Percentiles rank a stretch among this genome's conserved stretches.
Evolutionary conservation across 1,139 yeast genomes (phyloP).

Genomic region (Saccharomyces hybrid): DNA sequence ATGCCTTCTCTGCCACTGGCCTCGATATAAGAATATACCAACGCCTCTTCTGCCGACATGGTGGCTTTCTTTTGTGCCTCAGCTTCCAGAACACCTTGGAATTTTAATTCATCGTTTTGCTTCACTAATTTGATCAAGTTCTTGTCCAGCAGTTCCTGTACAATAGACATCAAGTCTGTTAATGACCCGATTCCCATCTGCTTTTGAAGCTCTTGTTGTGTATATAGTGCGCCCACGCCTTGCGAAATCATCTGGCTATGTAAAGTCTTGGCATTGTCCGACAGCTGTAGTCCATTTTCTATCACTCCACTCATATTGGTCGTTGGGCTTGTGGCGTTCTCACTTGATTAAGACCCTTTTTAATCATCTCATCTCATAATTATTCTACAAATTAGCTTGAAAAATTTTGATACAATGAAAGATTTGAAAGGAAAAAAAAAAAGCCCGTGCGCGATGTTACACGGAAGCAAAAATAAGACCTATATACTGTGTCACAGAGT

Average conservation of each 20-base stretch:
- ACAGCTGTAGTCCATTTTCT: slow-evolving; percentile 22
- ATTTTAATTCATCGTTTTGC: slow-evolving; percentile 57
- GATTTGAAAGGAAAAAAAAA: not conserved
- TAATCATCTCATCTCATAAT: not conserved
- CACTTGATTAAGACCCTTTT: not conserved
- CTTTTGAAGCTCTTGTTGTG: slow-evolving; percentile 52
- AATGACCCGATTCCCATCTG: slow-evolving; percentile 34
- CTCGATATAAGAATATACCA: slow-evolving; percentile 85
- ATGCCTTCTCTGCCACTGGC: slow-evolving; percentile 92
- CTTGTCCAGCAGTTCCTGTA: slow-evolving; percentile 57
- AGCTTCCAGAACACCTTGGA: slow-evolving; percentile 58
- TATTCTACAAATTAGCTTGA: not conserved
- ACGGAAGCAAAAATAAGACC: not conserved
- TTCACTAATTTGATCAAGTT: slow-evolving; percentile 63
- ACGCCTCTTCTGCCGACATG: slow-evolving; percentile 82
- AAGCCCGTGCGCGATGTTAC: not conserved
- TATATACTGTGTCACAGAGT: too few species aligned
- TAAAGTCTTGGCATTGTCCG: slow-evolving; percentile 47
- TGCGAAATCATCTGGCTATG: slow-evolving; percentile 52
- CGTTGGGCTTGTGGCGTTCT: not conserved
- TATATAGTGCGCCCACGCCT: slow-evolving; percentile 41
- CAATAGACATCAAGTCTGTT: slow-evolving; percentile 46
- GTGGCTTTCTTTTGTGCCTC: slow-evolving; percentile 66
- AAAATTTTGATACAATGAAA: not conserved
- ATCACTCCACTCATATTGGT: not conserved